Base-by-base conservation (phyloP, 176 grass and related monocot species). In the Aegilops speltoides region DNA sequence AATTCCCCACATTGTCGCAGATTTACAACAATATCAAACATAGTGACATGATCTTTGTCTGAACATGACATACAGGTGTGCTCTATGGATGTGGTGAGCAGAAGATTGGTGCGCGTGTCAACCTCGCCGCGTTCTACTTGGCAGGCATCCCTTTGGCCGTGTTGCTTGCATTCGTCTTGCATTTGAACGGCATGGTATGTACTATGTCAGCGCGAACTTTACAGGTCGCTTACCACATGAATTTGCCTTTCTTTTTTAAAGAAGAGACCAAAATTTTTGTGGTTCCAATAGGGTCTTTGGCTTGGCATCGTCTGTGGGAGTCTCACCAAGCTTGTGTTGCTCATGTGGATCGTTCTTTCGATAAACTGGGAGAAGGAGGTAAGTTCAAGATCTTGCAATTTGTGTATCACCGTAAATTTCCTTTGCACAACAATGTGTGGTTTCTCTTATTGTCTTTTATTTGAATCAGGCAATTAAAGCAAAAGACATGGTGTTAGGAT, bases 121-220 rank as follows among this genome's bases (percentile, higher is more conserved):
- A 86, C 31, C 76, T 79, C 7, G 65, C 50, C 1, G 76, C 76
- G 4, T 86, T 79, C 76, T 86, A 86, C 84, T 31, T 86, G 17
- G 17, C 26, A 23, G 76, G 84, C 16, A 86, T 86, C 12, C 84
- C 84, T 1, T 59, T 86, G 84, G 76, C 76, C 3, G 34, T 79
- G 7, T 52, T 86, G 10, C 84, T 79, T 79, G 84, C 76, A 2
- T 86, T 86, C 4, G 11, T 31, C 11, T 29, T 79, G 17, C 76
- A 79, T 45, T 25, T 79, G 16, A 86, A 86, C 43, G 84, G 76
- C 32, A 71, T 79, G 86, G 86, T 82, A 68, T 6, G 54, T 9
- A 59, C 19, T 59, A 59, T 59, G 20, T 59, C 54, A 22, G 20
- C 19, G 22, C 20, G 54, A 22, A 22, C 54, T 59, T 59, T 59